Evolutionary conservation across 441 rosid genomes (phyloP), one percentile per base, ranked within the genome.

Genomic region (Gossypium davidsonii): DNA sequence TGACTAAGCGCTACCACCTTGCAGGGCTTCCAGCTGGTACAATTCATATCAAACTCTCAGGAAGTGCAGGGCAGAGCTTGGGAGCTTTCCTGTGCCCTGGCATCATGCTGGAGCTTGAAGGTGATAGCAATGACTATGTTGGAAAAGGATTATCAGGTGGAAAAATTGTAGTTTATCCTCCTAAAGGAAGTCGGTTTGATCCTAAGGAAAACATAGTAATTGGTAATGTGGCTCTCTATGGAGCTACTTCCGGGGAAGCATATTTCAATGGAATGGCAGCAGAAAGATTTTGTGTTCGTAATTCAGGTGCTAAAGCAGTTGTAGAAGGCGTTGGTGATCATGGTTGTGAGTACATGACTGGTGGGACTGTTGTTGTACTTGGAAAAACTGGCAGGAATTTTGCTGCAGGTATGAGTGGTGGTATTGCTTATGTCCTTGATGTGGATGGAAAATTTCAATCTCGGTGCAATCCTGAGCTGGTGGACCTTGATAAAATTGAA

Each of bases 371-470:
- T 2, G 97, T 90, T 65, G 97, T 96, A 64, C 98, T 96, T 28
- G 99, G 99, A 15, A 94, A 91, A 83, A 94, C 99, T 39, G 99
- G 98, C 67, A 88, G 98, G 83, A 96, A 96, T 81, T 96, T 96
- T 76, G 99, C 99, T 74, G 98, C 99, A 7, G 99, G 99, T 72
- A 96, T 96, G 99, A 96, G 99, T 81, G 99, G 99, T 34, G 99
- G 99, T 75, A 59, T 92, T 71, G 98, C 99, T 66, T 96, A 92
- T 81, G 96, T 96, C 78, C 86, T 96, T 55, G 98, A 96, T 76
- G 79, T 80, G 44, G 98, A 94, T 74, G 94, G 93, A 12, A 92
- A 81, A 73, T 96, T 96, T 73, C 84, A 79, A 25, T 86, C 97
- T 8, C 86, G 98, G 52, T 96, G 99, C 88, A 96, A 96, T 73